Conservation (phyloP, 352 stramenopile genomes). For the Phytopythium boreale region DNA sequence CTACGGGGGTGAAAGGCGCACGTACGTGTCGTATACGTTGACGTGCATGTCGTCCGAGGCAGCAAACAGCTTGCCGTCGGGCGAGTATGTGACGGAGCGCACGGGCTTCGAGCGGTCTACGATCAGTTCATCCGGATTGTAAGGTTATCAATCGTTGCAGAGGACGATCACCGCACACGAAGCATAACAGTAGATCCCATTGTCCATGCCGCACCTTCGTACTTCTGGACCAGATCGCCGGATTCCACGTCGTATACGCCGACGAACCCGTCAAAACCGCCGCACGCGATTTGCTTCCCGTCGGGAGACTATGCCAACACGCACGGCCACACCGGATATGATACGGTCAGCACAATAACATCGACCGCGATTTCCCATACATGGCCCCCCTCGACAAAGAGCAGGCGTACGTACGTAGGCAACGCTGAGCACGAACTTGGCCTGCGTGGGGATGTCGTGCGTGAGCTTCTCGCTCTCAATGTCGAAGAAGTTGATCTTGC, state of each 20-base stretch:
- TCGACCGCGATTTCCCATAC: not conserved
- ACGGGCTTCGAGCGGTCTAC: constrained; percentile 86
- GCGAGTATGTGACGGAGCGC: constrained; percentile 79
- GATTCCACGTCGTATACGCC: constrained; percentile 86
- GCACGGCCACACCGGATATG: not conserved
- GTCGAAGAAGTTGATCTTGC: constrained; percentile 88
- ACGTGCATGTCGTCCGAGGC: constrained; percentile 91
- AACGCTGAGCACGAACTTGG: constrained; percentile 78
- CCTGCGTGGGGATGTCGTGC: constrained; percentile 64
- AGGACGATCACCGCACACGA: not conserved
- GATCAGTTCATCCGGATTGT: not conserved
- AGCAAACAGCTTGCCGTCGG: constrained; percentile 84
- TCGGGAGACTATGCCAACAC: constrained; percentile 55
- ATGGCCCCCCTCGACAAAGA: not conserved
- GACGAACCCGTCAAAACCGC: constrained; percentile 79
- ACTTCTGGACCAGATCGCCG: constrained; percentile 77
- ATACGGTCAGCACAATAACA: not conserved
- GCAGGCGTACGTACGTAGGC: constrained; percentile 61
- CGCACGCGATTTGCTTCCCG: constrained; percentile 80
- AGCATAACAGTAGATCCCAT: not conserved
- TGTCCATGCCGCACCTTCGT: constrained; percentile 47
- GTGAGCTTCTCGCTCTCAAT: constrained; percentile 75
- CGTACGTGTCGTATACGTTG: constrained; percentile 92
- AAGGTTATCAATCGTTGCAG: not conserved
- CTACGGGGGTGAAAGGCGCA: not conserved